Percentiles rank a stretch among this genome's conserved stretches.
phyloP scores from a whole-genome alignment of 208 protist species.

The Spongospora subterranea region DNA sequence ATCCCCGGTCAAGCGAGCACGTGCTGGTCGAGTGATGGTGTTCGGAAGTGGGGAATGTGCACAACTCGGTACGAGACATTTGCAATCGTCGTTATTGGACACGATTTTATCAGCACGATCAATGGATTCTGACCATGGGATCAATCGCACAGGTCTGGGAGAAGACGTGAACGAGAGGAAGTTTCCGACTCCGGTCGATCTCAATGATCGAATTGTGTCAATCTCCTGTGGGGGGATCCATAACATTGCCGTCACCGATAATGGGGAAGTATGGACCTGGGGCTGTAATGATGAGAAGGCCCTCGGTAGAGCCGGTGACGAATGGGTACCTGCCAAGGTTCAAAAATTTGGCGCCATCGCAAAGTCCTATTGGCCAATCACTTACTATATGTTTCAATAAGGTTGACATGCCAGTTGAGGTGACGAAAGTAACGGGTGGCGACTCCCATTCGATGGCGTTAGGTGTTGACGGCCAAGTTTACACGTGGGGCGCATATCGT shows the following conservation, averaged over 20 bases:
- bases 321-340: neutral
- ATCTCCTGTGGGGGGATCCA: conserved; percentile 62
- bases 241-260: conserved; percentile 42
- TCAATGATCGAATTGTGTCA: neutral
- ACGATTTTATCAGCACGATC: too few relatives aligned
- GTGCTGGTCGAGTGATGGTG: conserved; percentile 40
- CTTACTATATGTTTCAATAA: neutral
- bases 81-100: too few relatives aligned
- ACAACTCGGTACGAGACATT: conserved; percentile 52
- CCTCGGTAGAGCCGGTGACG: conserved; percentile 56
- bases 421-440: conserved; percentile 40
- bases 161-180: conserved; percentile 56
- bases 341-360: neutral
- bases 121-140: neutral
- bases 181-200: neutral
- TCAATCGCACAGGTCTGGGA: neutral
- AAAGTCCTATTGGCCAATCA: neutral
- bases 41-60: conserved; percentile 64
- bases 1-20: neutral
- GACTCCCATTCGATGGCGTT: conserved; percentile 61
- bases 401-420: neutral
- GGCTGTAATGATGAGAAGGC: conserved; percentile 68
- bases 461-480: conserved; percentile 44
- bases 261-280: conserved; percentile 63
- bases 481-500: conserved; percentile 66